Evolutionary conservation across 1,284 basidiomycete species (phyloP).

Genomic region (Leucoagaricus sp.): DNA sequence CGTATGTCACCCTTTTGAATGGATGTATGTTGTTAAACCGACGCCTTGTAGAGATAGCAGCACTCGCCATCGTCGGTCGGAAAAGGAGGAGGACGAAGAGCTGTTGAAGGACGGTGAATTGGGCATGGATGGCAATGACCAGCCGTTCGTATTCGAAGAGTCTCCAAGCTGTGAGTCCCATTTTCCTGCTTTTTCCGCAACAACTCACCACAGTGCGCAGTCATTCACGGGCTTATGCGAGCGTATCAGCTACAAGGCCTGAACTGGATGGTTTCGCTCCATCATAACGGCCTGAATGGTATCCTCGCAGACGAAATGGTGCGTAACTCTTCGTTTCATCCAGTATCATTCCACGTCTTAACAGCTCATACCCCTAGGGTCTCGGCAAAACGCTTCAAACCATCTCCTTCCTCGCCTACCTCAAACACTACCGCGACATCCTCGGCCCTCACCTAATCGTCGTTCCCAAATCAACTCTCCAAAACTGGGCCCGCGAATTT

Average conservation of each 20-base stretch:
- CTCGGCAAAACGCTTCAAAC: conserved; percentile 98
- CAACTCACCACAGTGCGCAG: conserved; percentile 40
- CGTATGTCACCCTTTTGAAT: conserved; percentile 45
- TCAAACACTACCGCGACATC: conserved; percentile 82
- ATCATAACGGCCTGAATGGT: conserved; percentile 92
- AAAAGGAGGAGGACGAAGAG: conserved; percentile 98
- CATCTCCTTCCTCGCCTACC: conserved; percentile 95
- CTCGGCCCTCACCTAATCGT: conserved; percentile 91
- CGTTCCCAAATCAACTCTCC: conserved; percentile 96
- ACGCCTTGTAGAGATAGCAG: conserved; percentile 60
- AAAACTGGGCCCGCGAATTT: conserved; percentile 97
- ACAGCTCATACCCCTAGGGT: conserved; percentile 57
- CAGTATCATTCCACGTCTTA: neutral
- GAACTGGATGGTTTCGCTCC: conserved; percentile 95
- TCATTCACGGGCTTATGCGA: conserved; percentile 89
- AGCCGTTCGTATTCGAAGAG: conserved; percentile 90
- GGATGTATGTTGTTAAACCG: neutral
- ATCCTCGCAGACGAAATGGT: conserved; percentile 97
- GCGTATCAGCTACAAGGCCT: conserved; percentile 95
- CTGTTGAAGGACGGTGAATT: conserved; percentile 85
- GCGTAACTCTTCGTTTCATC: conserved; percentile 19
- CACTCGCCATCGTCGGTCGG: conserved; percentile 89
- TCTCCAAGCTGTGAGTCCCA: conserved; percentile 77
- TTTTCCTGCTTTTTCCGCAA: neutral
- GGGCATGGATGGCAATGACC: conserved; percentile 79